Base-by-base conservation (phyloP, 2,329 filamentous ascomycete species). In the Penicillium sp. region DNA sequence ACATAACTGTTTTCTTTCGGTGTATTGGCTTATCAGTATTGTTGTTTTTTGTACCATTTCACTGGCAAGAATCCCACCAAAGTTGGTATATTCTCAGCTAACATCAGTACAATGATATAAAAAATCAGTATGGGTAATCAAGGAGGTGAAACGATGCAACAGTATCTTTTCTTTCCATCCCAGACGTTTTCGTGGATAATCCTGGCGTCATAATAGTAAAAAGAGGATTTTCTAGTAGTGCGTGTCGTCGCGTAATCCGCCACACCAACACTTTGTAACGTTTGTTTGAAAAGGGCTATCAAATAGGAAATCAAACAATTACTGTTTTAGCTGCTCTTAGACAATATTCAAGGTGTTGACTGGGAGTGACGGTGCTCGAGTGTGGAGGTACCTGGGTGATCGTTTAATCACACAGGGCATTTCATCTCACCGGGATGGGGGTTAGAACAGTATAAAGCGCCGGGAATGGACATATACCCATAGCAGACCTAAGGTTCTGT, bases 401-500 rank as follows among this genome's bases (percentile, higher is more conserved):
- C n/a, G n/a, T n/a, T n/a, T n/a, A n/a, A n/a, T n/a, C n/a, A n/a
- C n/a, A n/a, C n/a, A n/a, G n/a, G n/a, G n/a, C n/a, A n/a, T n/a
- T n/a, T n/a, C n/a, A n/a, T n/a, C n/a, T n/a, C n/a, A n/a, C n/a
- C n/a, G 51, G n/a, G n/a, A n/a, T n/a, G n/a, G n/a, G n/a, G n/a
- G n/a, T 36, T 36, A 36, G 33, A 36, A 19, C 33, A 18, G 33
- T 19, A 36, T 19, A 3, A 16, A 36, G 33, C 33, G 33, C 33
- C 6, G 9, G 11, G 16, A 36, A 36, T 18, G 33, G n/a, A 5
- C 10, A 42, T 34, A 39, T 13, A 40, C 47, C 19, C 10, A 10
- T 18, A 59, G 51, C 37, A 63, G 45, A 46, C 28, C 61, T 48
- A 3, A 70, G 60, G 39, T 60, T 65, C 37, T 14, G 24, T 9